A percentile compares a stretch with the other conserved stretches of the same genome.
These are phyloP conservation scores for Flagelloscypha sp. DNA, from an alignment of 768 basidiomycete species.

Conservation along the genomic window DNA sequence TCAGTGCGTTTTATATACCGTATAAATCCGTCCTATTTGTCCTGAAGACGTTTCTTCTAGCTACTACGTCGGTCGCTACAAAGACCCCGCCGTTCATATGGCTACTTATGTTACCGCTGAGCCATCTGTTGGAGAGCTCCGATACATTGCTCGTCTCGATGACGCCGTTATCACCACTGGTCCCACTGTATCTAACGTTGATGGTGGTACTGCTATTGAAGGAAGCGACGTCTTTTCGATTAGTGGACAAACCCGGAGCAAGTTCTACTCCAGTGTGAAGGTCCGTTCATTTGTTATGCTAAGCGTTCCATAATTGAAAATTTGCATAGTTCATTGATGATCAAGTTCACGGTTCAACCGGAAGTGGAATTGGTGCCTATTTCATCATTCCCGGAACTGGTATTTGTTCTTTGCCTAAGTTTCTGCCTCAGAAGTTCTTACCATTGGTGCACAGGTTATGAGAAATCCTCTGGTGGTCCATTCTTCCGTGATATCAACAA, in stretches of 20 bases:
- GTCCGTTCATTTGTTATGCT: too few species aligned
- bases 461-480: conserved; percentile 23
- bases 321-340: conserved; percentile 31
- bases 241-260: conserved; percentile 24
- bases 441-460: conserved; percentile 26
- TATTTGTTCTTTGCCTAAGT: background rate
- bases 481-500: conserved; percentile 30
- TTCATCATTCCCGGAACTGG: conserved; percentile 2
- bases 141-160: conserved; percentile 27
- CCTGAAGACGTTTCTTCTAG: conserved; percentile 7
- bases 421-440: conserved; percentile 17
- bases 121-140: conserved; percentile 29
- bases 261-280: conserved; percentile 25
- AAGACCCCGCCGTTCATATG: conserved; percentile 30
- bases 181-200: conserved; percentile 17
- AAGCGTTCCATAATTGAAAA: too few species aligned
- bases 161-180: conserved; percentile 21
- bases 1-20: conserved; percentile 15
- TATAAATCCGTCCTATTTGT: background rate
- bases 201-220: conserved; percentile 28
- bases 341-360: conserved; percentile 25
- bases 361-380: conserved; percentile 16
- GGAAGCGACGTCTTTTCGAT: conserved; percentile 27
- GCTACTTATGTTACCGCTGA: conserved; percentile 26
- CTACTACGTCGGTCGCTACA: conserved; percentile 27